Evolutionary conservation across 768 basidiomycete genomes (phyloP).

Genomic region (Tylopilus sp.): DNA sequence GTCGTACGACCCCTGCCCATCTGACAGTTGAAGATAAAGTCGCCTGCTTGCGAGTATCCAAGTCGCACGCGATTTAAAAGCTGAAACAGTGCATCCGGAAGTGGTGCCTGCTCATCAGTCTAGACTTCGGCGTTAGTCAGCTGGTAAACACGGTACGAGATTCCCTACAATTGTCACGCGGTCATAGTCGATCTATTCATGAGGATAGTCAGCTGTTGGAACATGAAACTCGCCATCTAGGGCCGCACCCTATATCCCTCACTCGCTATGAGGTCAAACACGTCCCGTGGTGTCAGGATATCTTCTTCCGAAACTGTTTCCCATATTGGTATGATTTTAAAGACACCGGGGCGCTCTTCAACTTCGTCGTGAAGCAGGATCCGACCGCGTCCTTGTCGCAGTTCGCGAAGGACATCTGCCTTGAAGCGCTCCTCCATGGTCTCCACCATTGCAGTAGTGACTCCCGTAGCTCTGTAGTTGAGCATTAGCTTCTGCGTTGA

Average conservation of each 20-base stretch:
- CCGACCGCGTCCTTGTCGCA: slow-evolving; percentile 64
- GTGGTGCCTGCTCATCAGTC: slow-evolving; percentile 96
- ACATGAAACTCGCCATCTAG: neutral
- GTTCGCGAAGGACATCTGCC: slow-evolving; percentile 80
- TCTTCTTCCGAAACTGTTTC: slow-evolving; percentile 79
- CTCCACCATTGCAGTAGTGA: slow-evolving; percentile 88
- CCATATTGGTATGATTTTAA: slow-evolving; percentile 93
- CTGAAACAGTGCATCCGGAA: slow-evolving; percentile 81
- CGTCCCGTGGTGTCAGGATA: slow-evolving; percentile 85
- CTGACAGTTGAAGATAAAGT: slow-evolving; percentile 95
- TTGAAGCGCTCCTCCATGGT: slow-evolving; percentile 87
- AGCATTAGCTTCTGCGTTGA: neutral
- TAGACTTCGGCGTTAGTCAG: slow-evolving; percentile 31
- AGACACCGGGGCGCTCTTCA: slow-evolving; percentile 87
- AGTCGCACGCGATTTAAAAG: slow-evolving; percentile 71
- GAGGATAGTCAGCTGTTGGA: slow-evolving; percentile 2
- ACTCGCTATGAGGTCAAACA: slow-evolving; percentile 65
- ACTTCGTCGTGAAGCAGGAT: slow-evolving; percentile 94
- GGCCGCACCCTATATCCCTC: slow-evolving; percentile 65
- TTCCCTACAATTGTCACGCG: slow-evolving; percentile 82
- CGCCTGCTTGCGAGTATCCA: slow-evolving; percentile 56
- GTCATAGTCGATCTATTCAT: slow-evolving; percentile 70
- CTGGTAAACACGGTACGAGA: neutral
- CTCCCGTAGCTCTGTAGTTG: slow-evolving; percentile 76
- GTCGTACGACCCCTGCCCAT: slow-evolving; percentile 93